Base-by-base conservation (phyloP, 805 yeast genomes). In the Candida loeiensis region DNA sequence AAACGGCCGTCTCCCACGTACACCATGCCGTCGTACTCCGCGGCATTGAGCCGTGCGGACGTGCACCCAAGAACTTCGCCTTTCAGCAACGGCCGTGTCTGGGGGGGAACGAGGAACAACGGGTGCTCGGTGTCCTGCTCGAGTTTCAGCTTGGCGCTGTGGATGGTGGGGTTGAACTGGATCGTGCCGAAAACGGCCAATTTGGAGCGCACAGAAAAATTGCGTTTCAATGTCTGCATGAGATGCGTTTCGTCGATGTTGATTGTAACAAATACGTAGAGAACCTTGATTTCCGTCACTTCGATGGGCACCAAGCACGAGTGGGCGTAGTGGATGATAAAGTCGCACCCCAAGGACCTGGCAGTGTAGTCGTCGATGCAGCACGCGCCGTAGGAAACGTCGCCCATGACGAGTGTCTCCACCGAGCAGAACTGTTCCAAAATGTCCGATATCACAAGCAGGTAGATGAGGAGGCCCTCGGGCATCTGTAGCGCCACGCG, bases 61-160 rank as follows among this genome's bases (percentile, higher is more conserved):
- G 99, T 93, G 59, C 99, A 93, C 0, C 99, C 99, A 12, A 93
- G 68, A 0, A 93, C 96, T 58, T 93, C 99, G 40, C 98, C 99
- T 53, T 86, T 88, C 1, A 97, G 89, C 4, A 93, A 63, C 0
- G 99, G 99, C 71, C 77, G 78, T 8, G 87, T 85, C 57, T 93
- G 99, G 0, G 99, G 98, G 1, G 98, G 84, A 4, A 80, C 72
- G 2, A 85, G 71, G 53, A 76, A 77, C 6, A 90, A 63, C 19
- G 78, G 64, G 39, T 73, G 71, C 3, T 64, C 64, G 19, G 59
- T 61, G 47, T 75, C 79, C 37, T 61, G 62, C 26, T 75, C 78
- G 16, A 87, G 63, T 43, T 75, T 79, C 31, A 76, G 78, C 47
- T 78, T 76, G 8, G 88, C 74, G 30, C 85, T 77, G 58, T 93